Percentiles rank a stretch among this genome's conserved stretches.
phyloP scores from a whole-genome alignment of 2,329 filamentous ascomycete species.

The Venturia aucupariae region DNA sequence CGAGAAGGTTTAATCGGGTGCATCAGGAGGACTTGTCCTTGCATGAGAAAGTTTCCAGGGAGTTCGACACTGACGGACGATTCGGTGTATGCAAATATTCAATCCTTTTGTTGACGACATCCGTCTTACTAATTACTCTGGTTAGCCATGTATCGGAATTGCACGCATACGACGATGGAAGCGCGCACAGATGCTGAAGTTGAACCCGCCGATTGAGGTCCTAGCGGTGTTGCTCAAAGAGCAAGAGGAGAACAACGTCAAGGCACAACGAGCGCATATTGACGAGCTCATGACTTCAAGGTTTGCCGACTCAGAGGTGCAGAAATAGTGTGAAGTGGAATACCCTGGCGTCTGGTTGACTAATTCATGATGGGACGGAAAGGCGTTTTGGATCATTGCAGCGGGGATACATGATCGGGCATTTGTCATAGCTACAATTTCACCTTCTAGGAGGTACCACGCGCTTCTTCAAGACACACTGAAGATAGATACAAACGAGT shows the following conservation, averaged over 20 bases:
- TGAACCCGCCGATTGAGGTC: conserved; percentile 86
- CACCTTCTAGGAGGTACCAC: no score
- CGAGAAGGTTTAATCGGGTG: conserved; percentile 58
- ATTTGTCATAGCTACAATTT: no score
- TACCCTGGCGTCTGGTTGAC: background rate
- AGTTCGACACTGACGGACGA: conserved; percentile 86
- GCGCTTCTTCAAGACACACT: no score
- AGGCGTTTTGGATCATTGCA: background rate
- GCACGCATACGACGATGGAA: conserved; percentile 76
- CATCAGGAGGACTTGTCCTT: conserved; percentile 66
- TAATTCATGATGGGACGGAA: background rate
- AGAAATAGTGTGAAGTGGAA: background rate
- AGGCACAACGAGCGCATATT: conserved; percentile 60
- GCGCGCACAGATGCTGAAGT: conserved; percentile 68
- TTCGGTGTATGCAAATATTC: conserved; percentile 63
- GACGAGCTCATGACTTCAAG: conserved; percentile 53
- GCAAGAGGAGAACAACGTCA: conserved; percentile 45
- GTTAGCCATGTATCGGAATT: conserved; percentile 79
- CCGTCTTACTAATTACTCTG: background rate
- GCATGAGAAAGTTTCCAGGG: conserved; percentile 77
- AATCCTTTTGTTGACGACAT: background rate
- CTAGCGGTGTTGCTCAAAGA: conserved; percentile 73
- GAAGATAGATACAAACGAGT: no score
- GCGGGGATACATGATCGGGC: background rate
- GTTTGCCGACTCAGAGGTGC: conserved; percentile 27